A percentile compares a stretch with the other conserved stretches of the same genome.
Evolutionary conservation across 176 grass and related monocot genomes (phyloP).

Genomic region (Poa annua): DNA sequence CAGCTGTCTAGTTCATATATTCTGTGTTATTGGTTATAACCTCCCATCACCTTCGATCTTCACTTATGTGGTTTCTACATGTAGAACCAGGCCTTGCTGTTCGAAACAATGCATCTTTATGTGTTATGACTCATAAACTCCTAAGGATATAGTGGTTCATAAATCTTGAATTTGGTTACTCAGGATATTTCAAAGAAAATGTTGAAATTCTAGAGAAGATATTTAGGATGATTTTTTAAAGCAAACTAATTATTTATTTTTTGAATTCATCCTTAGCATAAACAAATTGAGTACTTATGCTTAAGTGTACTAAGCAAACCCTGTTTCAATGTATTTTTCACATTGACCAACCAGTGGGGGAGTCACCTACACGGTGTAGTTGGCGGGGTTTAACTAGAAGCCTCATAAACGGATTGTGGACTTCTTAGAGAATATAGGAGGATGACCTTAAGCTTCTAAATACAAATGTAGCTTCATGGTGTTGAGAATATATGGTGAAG

Average conservation of each 20-base stretch:
- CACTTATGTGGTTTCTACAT: not conserved
- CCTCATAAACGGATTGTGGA: not conserved
- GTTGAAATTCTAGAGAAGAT: too few species aligned
- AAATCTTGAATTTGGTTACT: too few species aligned
- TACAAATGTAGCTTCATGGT: conserved; percentile 15
- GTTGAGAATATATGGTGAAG: not conserved
- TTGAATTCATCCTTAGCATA: not conserved
- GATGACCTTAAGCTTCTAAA: conserved; percentile 5
- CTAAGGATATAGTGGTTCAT: too few species aligned
- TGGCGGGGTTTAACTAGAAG: not conserved
- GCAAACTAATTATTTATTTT: not conserved
- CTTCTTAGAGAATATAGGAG: not conserved
- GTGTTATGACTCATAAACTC: not conserved
- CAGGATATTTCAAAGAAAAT: too few species aligned
- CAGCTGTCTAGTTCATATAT: not conserved
- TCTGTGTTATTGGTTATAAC: not conserved
- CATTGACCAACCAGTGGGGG: too few species aligned
- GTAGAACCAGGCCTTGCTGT: not conserved
- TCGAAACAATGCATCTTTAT: not conserved
- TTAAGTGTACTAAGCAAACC: not conserved
- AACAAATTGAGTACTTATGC: not conserved
- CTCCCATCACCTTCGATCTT: not conserved
- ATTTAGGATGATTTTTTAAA: not conserved
- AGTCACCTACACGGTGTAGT: too few species aligned
- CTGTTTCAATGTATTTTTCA: too few species aligned